Conservation (phyloP, 805 yeast genomes). For the Ogataea polymorpha region DNA sequence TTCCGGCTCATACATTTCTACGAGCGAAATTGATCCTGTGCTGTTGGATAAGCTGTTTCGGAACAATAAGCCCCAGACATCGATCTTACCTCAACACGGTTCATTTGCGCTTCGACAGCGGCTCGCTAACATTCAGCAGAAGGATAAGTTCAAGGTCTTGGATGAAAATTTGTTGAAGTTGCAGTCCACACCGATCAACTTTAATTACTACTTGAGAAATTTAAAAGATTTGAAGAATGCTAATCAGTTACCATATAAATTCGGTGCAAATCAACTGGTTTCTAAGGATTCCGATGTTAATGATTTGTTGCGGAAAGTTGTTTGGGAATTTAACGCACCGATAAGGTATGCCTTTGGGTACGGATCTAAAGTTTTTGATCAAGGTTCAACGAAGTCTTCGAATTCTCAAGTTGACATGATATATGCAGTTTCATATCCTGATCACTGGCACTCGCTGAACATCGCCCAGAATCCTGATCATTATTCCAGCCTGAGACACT, state of each 20-base stretch:
- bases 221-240: conserved; percentile 32
- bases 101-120: conserved; percentile 21
- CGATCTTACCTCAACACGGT: conserved; percentile 11
- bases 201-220: conserved; percentile 34
- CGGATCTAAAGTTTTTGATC: conserved; percentile 91
- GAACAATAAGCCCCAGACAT: conserved; percentile 25
- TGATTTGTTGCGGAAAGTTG: conserved; percentile 43
- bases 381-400: conserved; percentile 42
- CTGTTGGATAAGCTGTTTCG: conserved; percentile 30
- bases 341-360: conserved; percentile 84
- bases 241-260: conserved; percentile 51
- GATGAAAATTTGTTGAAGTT: conserved; percentile 30
- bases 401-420: conserved; percentile 81
- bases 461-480: conserved; percentile 66
- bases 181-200: conserved; percentile 33
- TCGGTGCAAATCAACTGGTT: conserved; percentile 58
- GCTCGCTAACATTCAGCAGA: conserved; percentile 19
- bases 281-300: conserved; percentile 41
- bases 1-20: neutral
- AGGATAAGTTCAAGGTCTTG: conserved; percentile 25
- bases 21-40: conserved; percentile 26
- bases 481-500: conserved; percentile 62
- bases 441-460: conserved; percentile 75
- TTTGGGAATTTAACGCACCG: conserved; percentile 65
- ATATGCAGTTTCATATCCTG: conserved; percentile 72